These are phyloP conservation scores for Lichtheimia ramosa DNA, from an alignment of 371 early-diverging fungal genomes.

Conservation along the genomic window DNA sequence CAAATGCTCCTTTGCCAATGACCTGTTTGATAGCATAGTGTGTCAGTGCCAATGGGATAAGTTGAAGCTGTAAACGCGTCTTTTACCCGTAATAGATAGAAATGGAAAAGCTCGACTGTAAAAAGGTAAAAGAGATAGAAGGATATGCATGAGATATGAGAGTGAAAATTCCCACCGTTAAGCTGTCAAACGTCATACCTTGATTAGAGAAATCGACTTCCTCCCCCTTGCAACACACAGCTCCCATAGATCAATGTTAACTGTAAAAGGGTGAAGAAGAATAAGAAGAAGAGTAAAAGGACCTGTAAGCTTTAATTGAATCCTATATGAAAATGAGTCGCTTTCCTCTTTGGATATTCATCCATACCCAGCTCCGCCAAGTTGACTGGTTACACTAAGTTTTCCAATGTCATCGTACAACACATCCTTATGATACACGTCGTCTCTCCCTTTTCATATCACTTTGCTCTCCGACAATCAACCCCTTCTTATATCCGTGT, in stretches of 20 bases:
- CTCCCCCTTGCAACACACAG: constrained; percentile 35
- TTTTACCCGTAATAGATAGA: constrained; percentile 52
- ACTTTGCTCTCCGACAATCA: too few species aligned
- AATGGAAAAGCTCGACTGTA: constrained; percentile 12
- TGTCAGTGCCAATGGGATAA: background rate
- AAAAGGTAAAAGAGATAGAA: background rate
- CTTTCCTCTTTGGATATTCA: too few species aligned
- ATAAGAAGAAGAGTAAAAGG: background rate
- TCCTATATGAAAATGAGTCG: too few species aligned
- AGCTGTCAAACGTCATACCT: constrained; percentile 15
- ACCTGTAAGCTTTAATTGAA: background rate
- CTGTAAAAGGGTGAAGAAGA: background rate
- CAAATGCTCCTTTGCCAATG: constrained; percentile 77
- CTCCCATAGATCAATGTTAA: constrained; percentile 23
- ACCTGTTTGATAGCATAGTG: constrained; percentile 12
- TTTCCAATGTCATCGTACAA: too few species aligned
- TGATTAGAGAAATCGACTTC: constrained; percentile 31
- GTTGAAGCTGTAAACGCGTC: background rate
- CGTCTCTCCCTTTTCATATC: too few species aligned
- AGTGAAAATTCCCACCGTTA: too few species aligned
- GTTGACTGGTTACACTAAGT: too few species aligned
- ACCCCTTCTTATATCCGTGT: too few species aligned
- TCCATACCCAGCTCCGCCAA: too few species aligned
- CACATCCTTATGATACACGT: too few species aligned
- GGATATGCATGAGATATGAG: background rate